Conservation (phyloP, 1,139 yeast species). For the Suhomyces ambrosiae region DNA sequence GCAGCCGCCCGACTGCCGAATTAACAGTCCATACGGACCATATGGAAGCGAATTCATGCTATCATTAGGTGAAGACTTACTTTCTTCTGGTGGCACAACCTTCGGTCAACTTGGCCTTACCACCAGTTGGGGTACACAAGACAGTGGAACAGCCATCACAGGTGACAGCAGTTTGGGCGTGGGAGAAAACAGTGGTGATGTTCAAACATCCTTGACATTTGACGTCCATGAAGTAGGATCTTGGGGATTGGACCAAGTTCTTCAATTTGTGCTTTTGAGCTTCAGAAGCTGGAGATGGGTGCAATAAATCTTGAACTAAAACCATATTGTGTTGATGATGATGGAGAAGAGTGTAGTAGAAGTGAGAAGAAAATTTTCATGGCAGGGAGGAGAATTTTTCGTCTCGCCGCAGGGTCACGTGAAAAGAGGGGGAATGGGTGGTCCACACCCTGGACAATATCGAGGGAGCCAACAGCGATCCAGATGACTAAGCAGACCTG, state of each 20-base stretch:
- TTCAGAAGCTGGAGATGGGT: conserved; percentile 96
- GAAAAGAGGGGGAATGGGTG: too few species aligned
- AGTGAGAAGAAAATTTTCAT: conserved; percentile 13
- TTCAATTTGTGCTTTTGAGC: conserved; percentile 96
- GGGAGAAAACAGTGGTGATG: conserved; percentile 99
- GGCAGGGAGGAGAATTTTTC: conserved; percentile 9
- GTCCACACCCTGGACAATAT: too few species aligned
- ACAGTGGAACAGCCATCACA: conserved; percentile 98
- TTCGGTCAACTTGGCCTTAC: conserved; percentile 98
- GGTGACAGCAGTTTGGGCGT: conserved; percentile 99
- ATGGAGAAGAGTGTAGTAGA: conserved; percentile 2
- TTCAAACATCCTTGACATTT: conserved; percentile 98
- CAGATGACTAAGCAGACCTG: too few species aligned
- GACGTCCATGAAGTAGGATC: conserved; percentile 99
- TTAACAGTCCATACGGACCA: conserved; percentile 7
- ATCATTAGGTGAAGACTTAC: conserved; percentile 44
- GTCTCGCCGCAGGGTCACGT: conserved; percentile 9
- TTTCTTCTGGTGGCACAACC: conserved; percentile 99
- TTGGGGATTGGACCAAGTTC: conserved; percentile 95
- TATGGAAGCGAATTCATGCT: conserved; percentile 10
- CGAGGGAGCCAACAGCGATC: too few species aligned
- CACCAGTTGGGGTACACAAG: conserved; percentile 99
- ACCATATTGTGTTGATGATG: conserved; percentile 15
- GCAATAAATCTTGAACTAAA: conserved; percentile 47
- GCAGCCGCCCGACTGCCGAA: conserved; percentile 3